phyloP scores from a whole-genome alignment of 2,329 filamentous ascomycete species.

The Boeremia lycopersici region DNA sequence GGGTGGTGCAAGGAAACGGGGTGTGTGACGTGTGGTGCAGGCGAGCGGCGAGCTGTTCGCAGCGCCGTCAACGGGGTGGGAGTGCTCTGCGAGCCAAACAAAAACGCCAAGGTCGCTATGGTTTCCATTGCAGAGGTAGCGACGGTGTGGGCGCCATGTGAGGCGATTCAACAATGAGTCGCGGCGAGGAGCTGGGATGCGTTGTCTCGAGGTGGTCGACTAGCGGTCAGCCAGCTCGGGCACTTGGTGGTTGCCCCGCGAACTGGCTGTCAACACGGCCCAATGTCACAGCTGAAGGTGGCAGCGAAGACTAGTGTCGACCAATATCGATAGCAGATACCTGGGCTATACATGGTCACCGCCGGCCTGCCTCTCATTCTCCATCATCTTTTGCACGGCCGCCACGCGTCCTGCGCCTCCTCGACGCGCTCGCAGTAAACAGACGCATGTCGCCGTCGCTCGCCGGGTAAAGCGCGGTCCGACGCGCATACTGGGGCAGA shows the following conservation, averaged over 20 bases:
- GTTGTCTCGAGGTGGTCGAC: not conserved
- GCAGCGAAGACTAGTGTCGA: not conserved
- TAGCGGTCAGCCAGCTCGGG: not conserved
- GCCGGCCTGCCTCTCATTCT: conserved; percentile 2
- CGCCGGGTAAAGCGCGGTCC: conserved; percentile 17
- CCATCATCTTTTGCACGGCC: not conserved
- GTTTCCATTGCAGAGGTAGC: not conserved
- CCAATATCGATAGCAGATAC: conserved; percentile 13
- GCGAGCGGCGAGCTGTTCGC: not conserved
- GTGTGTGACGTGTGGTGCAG: conserved; percentile 2
- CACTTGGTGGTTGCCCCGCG: not conserved
- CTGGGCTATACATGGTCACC: not conserved
- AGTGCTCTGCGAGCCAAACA: not conserved
- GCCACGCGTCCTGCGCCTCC: conserved; percentile 4
- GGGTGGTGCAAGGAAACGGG: conserved; percentile 10
- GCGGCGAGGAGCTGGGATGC: not conserved
- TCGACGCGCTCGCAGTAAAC: conserved; percentile 12
- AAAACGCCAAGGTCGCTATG: not conserved
- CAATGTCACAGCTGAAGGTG: conserved; percentile 9
- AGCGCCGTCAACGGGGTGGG: not conserved
- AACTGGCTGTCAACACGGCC: not conserved
- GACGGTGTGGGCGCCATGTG: too few species aligned
- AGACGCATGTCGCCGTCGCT: conserved; percentile 18
- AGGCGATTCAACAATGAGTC: too few species aligned
- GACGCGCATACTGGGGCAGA: conserved; percentile 15